Base-by-base conservation (phyloP, 768 basidiomycete species). In the Tricholoma flavovirens region DNA sequence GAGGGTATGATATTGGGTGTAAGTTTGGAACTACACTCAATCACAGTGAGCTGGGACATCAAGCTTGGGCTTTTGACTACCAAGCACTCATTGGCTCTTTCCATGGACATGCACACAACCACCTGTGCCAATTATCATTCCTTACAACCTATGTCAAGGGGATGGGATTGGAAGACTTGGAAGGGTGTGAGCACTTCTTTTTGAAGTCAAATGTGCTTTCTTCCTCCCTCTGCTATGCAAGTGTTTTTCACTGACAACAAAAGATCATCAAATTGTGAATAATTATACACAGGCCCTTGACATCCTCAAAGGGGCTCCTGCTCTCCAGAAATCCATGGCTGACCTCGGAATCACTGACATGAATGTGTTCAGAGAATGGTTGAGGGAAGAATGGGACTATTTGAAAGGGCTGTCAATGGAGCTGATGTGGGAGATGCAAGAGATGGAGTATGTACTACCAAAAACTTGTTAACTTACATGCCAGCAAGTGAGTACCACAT, bases 1-100 rank as follows among this genome's bases (percentile, higher is more conserved):
- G 59, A 8, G 67, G 62, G 0, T 70, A 69, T 42, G 69, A 72
- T 42, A 69, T 69, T 26, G 61, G 59, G 45, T 71, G 69, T 42
- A 58, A 56, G 2, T 69, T 70, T 32, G 42, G 49, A 24, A 68
- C 56, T 21, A n/a, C n/a, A n/a, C n/a, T n/a, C n/a, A n/a, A n/a
- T n/a, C n/a, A n/a, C n/a, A n/a, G n/a, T n/a, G n/a, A 48, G 0
- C 64, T 71, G 17, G 64, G 63, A 7, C 35, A 46, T n/a, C 22
- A 35, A 2, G 60, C 53, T 0, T 54, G 40, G 1, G 56, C 55
- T 0, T 9, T 64, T 1, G 14, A 45, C 3, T 55, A 59, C 12
- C n/a, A n/a, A n/a, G n/a, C n/a, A n/a, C n/a, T n/a, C n/a, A n/a
- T n/a, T n/a, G n/a, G n/a, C n/a, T n/a, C 56, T 5, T 67, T 70